phyloP scores from a whole-genome alignment of 1,139 yeast species.

The Magnusiomyces tetraspermus region DNA sequence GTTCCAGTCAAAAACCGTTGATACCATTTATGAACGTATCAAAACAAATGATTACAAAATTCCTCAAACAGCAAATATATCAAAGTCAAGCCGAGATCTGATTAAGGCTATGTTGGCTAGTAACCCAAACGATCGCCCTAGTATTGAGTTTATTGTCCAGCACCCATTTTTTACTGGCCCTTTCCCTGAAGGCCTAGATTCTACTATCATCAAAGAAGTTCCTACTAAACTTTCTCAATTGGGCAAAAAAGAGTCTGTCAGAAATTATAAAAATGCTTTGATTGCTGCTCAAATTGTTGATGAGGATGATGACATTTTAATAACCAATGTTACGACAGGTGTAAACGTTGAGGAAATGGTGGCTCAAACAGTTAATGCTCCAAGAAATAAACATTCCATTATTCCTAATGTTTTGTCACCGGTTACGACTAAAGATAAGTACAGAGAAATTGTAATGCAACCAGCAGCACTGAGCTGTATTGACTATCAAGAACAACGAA shows the following conservation, averaged over 20 bases:
- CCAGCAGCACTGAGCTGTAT: neutral
- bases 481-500: neutral
- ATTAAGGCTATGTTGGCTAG: constrained; percentile 64
- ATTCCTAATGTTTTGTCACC: constrained; percentile 82
- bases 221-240: constrained; percentile 35
- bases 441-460: constrained; percentile 45
- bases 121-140: constrained; percentile 75
- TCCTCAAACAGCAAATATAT: constrained; percentile 64
- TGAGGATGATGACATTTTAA: neutral
- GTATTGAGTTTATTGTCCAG: constrained; percentile 65
- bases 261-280: neutral
- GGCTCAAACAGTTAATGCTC: neutral
- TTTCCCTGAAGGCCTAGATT: constrained; percentile 58
- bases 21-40: constrained; percentile 83
- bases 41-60: constrained; percentile 72
- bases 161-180: constrained; percentile 68
- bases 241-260: neutral
- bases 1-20: constrained; percentile 91
- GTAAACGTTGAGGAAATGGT: neutral
- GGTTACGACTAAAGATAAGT: constrained; percentile 79
- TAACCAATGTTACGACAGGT: neutral
- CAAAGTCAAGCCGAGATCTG: constrained; percentile 61
- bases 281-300: neutral
- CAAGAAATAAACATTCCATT: neutral
- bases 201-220: constrained; percentile 49